Conservation (phyloP, 805 yeast genomes). For the Wickerhamomyces silvicola region DNA sequence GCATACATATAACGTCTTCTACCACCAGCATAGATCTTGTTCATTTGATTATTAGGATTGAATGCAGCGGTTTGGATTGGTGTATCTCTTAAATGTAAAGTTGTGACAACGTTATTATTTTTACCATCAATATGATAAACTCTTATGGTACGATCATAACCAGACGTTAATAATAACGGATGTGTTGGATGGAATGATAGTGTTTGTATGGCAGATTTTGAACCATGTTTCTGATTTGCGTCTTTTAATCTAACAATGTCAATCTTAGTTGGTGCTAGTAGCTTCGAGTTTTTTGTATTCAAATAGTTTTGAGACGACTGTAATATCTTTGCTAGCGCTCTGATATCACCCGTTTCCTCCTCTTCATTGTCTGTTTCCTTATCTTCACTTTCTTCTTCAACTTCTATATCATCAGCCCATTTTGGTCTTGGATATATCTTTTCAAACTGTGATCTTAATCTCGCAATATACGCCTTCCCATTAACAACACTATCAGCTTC, state of each 20-base stretch:
- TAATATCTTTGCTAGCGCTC: slow-evolving; percentile 33
- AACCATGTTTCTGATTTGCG: slow-evolving; percentile 64
- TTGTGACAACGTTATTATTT: slow-evolving; percentile 70
- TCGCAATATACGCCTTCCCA: slow-evolving; percentile 54
- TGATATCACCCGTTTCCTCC: slow-evolving; percentile 31
- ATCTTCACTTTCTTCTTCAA: slow-evolving; percentile 22
- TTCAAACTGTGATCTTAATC: slow-evolving; percentile 68
- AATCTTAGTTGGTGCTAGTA: slow-evolving; percentile 63
- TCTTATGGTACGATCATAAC: slow-evolving; percentile 84
- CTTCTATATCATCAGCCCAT: slow-evolving; percentile 48
- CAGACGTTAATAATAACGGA: slow-evolving; percentile 84
- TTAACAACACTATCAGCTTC: slow-evolving; percentile 45
- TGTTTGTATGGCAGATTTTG: slow-evolving; percentile 80
- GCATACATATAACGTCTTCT: slow-evolving; percentile 87
- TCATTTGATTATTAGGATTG: slow-evolving; percentile 40
- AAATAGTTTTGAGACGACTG: slow-evolving; percentile 34
- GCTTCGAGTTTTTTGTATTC: slow-evolving; percentile 33
- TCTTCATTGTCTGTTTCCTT: slow-evolving; percentile 25
- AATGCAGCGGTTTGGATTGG: slow-evolving; percentile 78
- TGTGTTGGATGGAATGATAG: slow-evolving; percentile 78
- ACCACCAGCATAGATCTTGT: slow-evolving; percentile 75
- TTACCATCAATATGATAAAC: slow-evolving; percentile 90
- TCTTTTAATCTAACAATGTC: slow-evolving; percentile 82
- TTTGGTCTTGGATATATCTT: slow-evolving; percentile 75
- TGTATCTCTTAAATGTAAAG: slow-evolving; percentile 68